Evolutionary conservation across 2,329 filamentous ascomycete species (phyloP), one percentile per base, ranked within the genome.

Genomic region (Penicillium sp.): DNA sequence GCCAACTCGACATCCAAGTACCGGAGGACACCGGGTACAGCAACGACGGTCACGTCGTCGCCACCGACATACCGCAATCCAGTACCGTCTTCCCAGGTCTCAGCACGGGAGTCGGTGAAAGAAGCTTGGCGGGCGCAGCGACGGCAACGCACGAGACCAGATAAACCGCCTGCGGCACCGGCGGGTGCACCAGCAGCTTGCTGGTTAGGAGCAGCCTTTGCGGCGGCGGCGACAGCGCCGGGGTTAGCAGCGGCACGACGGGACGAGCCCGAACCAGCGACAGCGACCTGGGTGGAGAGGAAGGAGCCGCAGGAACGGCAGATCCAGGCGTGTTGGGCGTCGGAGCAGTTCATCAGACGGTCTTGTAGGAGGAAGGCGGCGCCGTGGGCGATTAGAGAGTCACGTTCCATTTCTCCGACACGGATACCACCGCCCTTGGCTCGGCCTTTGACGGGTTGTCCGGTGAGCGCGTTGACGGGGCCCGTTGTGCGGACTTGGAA

Each of bases 351-450:
- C 72, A 98, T 82, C 43, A 98, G 73, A 41, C 92, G 84, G 64
- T 98, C 92, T 62, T 98, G 92, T 4, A 98, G 76, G 43, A 98
- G 68, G 71, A 94, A 96, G 3, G 90, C 89, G 2, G 89, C 92
- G 15, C 92, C 92, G 72, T 98, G 92, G 3, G 92, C 92, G 40
- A 98, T 77, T 14, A 98, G 74, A 3, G 90, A 86, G 65, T 98
- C 92, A 51, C 92, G 84, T 70, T 98, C 92, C 92, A 98, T 98
- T 68, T 98, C 92, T 67, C 92, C 92, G 18, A 98, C 90, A 74
- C 92, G 88, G 61, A 98, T 95, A 81, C 92, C 92, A 70, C 92
- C 92, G 60, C 90, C 92, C 67, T 90, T 86, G 63, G 93, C 92
- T 63, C 92, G 77, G 48, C 92, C 92, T 72, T 96, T 95, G 73